Evolutionary conservation across 208 protist genomes (phyloP).

Genomic region (Wallacemonas sp.): DNA sequence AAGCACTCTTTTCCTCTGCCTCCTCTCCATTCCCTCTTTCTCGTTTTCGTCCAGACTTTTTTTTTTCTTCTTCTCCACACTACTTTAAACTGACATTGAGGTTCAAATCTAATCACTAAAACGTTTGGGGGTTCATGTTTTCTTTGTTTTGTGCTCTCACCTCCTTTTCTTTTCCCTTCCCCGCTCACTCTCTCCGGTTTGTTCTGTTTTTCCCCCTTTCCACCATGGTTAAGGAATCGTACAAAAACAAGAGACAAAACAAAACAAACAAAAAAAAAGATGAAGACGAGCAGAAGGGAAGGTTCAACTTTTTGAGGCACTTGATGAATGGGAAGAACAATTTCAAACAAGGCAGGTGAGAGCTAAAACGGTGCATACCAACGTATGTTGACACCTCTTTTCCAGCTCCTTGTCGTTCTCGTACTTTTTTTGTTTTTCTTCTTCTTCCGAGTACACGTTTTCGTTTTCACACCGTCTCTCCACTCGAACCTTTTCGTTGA

Average conservation of each 20-base stretch:
- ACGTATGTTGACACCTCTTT: conserved; percentile 18
- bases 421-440: conserved; percentile 16
- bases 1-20: no score
- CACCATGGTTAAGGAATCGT: neutral
- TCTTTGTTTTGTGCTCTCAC: conserved; percentile 2
- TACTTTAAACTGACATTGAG: neutral
- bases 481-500: neutral
- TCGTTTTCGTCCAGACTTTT: no score
- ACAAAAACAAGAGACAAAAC: neutral
- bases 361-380: conserved; percentile 21
- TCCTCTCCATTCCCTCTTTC: no score
- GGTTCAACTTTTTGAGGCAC: no score
- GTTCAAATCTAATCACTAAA: neutral
- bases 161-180: no score
- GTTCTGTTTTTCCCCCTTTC: no score
- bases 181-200: no score
- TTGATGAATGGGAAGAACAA: conserved; percentile 1
- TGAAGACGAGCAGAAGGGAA: neutral
- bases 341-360: conserved; percentile 15
- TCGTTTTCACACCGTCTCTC: conserved; percentile 8
- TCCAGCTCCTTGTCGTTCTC: conserved; percentile 17
- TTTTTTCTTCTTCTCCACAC: neutral
- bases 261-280: neutral
- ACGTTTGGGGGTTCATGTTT: neutral
- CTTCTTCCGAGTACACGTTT: neutral